Percentiles rank a stretch among this genome's conserved stretches.
Conservation (phyloP, 768 basidiomycete species). For the Suillus plorans region DNA sequence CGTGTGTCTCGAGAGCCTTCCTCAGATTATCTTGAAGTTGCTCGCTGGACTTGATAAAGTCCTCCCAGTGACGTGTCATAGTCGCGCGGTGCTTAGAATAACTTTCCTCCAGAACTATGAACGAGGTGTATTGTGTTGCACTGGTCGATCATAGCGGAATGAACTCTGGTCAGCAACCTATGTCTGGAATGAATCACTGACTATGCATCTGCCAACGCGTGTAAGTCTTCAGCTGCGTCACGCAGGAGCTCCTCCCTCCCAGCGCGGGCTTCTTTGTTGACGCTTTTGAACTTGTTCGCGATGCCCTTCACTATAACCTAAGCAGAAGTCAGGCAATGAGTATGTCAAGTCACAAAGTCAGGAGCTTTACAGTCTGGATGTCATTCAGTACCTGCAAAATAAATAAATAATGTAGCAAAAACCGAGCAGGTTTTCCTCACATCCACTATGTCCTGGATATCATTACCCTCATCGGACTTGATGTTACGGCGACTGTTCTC, state of each 20-base stretch:
- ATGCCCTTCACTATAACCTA: slow-evolving; percentile 53
- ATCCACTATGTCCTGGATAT: slow-evolving; percentile 40
- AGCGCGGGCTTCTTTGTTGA: slow-evolving; percentile 44
- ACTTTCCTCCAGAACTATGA: slow-evolving; percentile 56
- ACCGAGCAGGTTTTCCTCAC: slow-evolving; percentile 27
- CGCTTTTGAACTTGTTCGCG: slow-evolving; percentile 44
- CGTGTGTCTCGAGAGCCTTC: slow-evolving; percentile 46
- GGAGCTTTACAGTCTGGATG: slow-evolving; percentile 42
- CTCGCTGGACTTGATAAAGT: slow-evolving; percentile 40
- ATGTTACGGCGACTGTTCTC: not conserved
- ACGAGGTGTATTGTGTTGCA: slow-evolving; percentile 47
- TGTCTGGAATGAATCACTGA: slow-evolving; percentile 8
- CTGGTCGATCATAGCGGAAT: slow-evolving; percentile 31
- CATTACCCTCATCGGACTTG: slow-evolving; percentile 11
- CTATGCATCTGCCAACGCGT: slow-evolving; percentile 38
- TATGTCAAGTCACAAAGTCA: not conserved
- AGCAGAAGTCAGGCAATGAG: slow-evolving; percentile 15
- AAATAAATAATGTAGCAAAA: not conserved
- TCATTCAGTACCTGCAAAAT: slow-evolving; percentile 45
- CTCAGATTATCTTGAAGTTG: slow-evolving; percentile 36
- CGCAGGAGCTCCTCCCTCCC: slow-evolving; percentile 48
- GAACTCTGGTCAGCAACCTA: not conserved
- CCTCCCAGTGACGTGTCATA: slow-evolving; percentile 41
- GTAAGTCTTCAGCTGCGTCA: slow-evolving; percentile 44
- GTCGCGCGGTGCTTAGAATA: slow-evolving; percentile 45